These are phyloP conservation scores for Saccharomycopsis fermentans DNA, from an alignment of 805 yeast species.

Conservation along the genomic window DNA sequence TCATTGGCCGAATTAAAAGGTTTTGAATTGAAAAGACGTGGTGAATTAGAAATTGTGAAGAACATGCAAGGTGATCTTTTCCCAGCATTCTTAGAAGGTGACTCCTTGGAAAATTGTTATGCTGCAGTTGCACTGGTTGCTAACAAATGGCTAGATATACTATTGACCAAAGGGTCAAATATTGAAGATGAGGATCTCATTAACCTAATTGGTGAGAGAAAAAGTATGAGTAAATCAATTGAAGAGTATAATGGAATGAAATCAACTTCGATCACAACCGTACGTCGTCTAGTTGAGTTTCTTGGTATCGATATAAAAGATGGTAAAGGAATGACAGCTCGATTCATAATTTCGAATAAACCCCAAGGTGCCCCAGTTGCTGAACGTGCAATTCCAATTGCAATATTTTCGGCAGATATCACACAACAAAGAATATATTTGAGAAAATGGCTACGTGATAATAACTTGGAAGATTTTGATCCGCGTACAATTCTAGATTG, in stretches of 20 bases:
- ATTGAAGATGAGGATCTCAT: conserved; percentile 90
- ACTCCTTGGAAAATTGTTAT: conserved; percentile 69
- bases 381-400: conserved; percentile 93
- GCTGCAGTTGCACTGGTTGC: conserved; percentile 87
- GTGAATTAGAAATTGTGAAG: conserved; percentile 86
- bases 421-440: conserved; percentile 61
- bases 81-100: conserved; percentile 82
- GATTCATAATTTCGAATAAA: conserved; percentile 76
- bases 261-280: conserved; percentile 93
- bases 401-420: conserved; percentile 80
- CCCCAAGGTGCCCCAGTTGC: conserved; percentile 87
- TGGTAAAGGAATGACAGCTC: conserved; percentile 92
- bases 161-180: conserved; percentile 77
- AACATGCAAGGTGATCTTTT: conserved; percentile 93
- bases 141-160: conserved; percentile 89
- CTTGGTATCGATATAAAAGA: conserved; percentile 94
- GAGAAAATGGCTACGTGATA: conserved; percentile 80
- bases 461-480: conserved; percentile 67
- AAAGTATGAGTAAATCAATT: conserved; percentile 86
- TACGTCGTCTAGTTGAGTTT: conserved; percentile 85
- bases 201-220: conserved; percentile 90
- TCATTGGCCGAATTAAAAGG: conserved; percentile 92
- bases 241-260: conserved; percentile 85
- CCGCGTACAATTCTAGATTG: conserved; percentile 87
- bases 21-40: conserved; percentile 92